Evolutionary conservation across 805 yeast species (phyloP).

Genomic region (baker's yeast (Saccharomyces cerevisiae)): DNA sequence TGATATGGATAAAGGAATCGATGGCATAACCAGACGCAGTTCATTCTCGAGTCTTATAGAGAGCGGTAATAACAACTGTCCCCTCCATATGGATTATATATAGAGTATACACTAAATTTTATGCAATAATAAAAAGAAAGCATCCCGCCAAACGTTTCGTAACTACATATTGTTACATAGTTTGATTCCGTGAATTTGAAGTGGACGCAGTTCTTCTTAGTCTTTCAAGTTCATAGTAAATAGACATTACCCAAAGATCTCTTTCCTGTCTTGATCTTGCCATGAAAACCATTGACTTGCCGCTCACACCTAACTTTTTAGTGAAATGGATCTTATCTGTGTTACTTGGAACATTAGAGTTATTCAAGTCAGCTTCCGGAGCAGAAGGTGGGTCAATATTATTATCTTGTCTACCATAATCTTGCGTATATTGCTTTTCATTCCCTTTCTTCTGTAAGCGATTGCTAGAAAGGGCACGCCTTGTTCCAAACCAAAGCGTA

Average conservation of each 20-base stretch:
- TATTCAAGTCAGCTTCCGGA: background rate
- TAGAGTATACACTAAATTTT: background rate
- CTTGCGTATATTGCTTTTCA: background rate
- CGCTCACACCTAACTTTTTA: constrained; percentile 54
- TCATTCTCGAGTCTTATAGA: background rate
- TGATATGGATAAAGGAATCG: background rate
- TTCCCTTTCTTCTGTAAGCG: background rate
- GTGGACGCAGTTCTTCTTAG: constrained; percentile 6
- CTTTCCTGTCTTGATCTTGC: constrained; percentile 75
- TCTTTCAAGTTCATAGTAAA: constrained; percentile 32
- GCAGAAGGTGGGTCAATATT: background rate
- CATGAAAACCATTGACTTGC: constrained; percentile 64
- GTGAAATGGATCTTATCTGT: constrained; percentile 16
- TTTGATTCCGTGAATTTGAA: background rate
- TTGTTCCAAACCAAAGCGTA: constrained; percentile 75
- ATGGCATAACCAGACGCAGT: background rate
- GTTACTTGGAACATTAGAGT: constrained; percentile 1
- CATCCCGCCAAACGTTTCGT: too few species aligned
- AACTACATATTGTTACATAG: background rate
- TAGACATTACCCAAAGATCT: constrained; percentile 64
- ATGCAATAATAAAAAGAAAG: background rate
- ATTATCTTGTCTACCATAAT: background rate
- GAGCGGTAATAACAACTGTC: background rate
- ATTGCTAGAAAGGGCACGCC: constrained; percentile 36
- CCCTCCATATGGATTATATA: background rate